These are phyloP conservation scores for Gillenia trifoliata DNA, from an alignment of 306 rosid genomes.

Conservation along the genomic window DNA sequence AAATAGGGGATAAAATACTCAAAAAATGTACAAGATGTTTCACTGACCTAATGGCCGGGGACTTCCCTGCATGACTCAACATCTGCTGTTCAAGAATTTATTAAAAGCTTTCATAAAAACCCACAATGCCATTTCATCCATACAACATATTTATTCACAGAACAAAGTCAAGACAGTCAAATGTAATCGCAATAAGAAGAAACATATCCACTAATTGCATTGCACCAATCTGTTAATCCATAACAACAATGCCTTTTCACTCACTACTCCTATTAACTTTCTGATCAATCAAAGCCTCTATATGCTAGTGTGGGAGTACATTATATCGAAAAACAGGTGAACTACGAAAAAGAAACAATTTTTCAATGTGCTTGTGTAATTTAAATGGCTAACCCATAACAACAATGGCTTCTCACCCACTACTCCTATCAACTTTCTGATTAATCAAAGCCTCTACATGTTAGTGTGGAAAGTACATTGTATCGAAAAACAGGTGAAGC, in stretches of 20 bases:
- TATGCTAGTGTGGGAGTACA: background rate
- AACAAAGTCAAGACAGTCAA: background rate
- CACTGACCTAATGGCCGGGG: slow-evolving; percentile 44
- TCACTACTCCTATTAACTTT: background rate
- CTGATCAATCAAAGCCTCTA: background rate
- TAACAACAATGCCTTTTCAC: background rate
- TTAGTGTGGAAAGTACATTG: background rate
- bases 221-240: background rate
- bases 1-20: background rate
- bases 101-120: slow-evolving; percentile 10
- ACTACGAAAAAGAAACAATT: background rate
- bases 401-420: background rate
- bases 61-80: slow-evolving; percentile 38
- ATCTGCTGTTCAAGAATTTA: slow-evolving; percentile 40
- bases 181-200: background rate
- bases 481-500: background rate
- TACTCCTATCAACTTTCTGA: background rate
- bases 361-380: background rate
- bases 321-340: background rate
- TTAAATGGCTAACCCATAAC: background rate
- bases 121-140: slow-evolving; percentile 6
- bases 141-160: background rate
- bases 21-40: slow-evolving; percentile 7
- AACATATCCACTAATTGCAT: background rate
- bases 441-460: background rate